A percentile compares a stretch with the other conserved stretches of the same genome.
These are phyloP conservation scores for Mortierella polycephala DNA, from an alignment of 371 early-diverging fungal species.

Conservation along the genomic window DNA sequence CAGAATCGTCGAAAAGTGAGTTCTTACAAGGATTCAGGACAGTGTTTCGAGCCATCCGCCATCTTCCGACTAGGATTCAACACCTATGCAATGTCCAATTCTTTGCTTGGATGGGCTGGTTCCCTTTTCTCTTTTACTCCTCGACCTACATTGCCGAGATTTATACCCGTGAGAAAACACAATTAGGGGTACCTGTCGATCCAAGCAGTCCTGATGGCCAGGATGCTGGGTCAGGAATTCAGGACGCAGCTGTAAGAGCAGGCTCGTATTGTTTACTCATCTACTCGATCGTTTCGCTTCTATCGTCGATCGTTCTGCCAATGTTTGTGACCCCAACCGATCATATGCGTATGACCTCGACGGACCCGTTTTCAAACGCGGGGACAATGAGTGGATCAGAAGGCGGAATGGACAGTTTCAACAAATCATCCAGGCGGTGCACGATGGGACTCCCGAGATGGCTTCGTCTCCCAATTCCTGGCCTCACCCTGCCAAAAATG, in stretches of 20 bases:
- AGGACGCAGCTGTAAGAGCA: constrained; percentile 80
- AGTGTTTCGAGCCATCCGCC: constrained; percentile 57
- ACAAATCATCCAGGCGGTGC: constrained; percentile 7
- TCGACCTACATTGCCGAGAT: constrained; percentile 84
- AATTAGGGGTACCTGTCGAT: constrained; percentile 15
- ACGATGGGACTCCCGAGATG: constrained; percentile 10
- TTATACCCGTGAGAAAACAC: constrained; percentile 51
- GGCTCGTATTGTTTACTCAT: constrained; percentile 88
- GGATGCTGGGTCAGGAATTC: constrained; percentile 57
- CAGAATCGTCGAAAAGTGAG: constrained; percentile 20
- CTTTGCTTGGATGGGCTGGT: constrained; percentile 96
- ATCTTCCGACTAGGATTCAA: constrained; percentile 78
- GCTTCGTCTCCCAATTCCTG: constrained; percentile 39
- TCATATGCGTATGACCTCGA: constrained; percentile 1
- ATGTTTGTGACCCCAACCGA: constrained; percentile 54
- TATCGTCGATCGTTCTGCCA: constrained; percentile 80
- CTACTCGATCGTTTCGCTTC: constrained; percentile 81
- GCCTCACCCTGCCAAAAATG: constrained; percentile 68
- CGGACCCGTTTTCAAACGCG: constrained; percentile 26
- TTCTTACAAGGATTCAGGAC: constrained; percentile 39
- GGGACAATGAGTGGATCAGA: constrained; percentile 1
- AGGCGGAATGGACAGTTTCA: not conserved
- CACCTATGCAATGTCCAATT: constrained; percentile 89
- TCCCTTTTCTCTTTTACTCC: constrained; percentile 94
- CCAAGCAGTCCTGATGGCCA: constrained; percentile 16